Evolutionary conservation across 2,329 filamentous ascomycete species (phyloP).

Genomic region (Microdochium paspali): DNA sequence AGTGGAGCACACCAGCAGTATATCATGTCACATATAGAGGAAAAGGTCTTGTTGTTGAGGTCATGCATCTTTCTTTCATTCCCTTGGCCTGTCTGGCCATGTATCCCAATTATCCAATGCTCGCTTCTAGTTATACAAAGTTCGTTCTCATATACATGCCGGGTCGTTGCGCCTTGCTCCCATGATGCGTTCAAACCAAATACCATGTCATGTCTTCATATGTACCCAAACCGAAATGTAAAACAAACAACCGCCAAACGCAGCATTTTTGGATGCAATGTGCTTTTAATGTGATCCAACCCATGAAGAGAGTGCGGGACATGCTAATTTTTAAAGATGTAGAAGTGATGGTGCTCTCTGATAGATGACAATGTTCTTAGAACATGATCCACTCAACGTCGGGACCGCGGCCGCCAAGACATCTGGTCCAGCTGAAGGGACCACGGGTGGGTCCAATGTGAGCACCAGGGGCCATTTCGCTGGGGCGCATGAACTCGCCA

Average conservation of each 20-base stretch:
- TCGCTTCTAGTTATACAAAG: background rate
- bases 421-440: conserved; percentile 49
- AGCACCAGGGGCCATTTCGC: conserved; percentile 17
- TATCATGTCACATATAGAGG: too few species aligned
- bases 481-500: conserved; percentile 35
- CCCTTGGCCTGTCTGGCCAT: background rate
- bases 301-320: background rate
- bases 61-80: too few species aligned
- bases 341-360: too few species aligned
- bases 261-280: background rate
- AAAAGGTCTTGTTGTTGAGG: too few species aligned
- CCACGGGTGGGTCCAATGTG: conserved; percentile 30
- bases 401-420: conserved; percentile 43
- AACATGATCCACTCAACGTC: conserved; percentile 63
- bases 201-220: background rate
- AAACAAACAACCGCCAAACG: background rate
- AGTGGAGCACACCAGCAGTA: too few species aligned
- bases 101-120: background rate
- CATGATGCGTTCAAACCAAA: background rate
- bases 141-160: background rate
- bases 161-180: background rate
- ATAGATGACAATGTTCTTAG: conserved; percentile 14
- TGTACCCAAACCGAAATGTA: background rate
- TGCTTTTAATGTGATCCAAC: background rate
- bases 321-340: background rate